Percentiles rank a stretch among this genome's conserved stretches.
These are phyloP conservation scores for Rhododendron simsii DNA, from an alignment of 148 eudicot species.

Conservation along the genomic window DNA sequence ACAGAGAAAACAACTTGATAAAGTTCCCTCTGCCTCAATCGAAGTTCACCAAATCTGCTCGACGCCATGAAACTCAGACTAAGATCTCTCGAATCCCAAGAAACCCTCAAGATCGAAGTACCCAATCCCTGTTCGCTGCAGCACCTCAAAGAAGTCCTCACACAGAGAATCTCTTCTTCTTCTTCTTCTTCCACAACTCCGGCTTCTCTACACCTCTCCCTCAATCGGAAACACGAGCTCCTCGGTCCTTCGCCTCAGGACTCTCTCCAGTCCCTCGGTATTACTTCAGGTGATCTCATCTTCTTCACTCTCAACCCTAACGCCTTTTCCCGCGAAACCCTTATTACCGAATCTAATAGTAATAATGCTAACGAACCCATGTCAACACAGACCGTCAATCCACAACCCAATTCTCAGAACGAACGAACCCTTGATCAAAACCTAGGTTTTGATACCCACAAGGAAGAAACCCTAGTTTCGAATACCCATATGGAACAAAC, in stretches of 20 bases:
- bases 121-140: constrained; percentile 11
- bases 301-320: constrained; percentile 38
- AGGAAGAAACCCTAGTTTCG: background rate
- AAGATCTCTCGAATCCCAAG: constrained; percentile 55
- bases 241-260: constrained; percentile 13
- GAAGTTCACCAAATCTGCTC: background rate
- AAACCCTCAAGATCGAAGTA: constrained; percentile 55
- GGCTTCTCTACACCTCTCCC: constrained; percentile 48
- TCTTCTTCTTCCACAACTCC: constrained; percentile 29
- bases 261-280: constrained; percentile 45
- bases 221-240: constrained; percentile 73
- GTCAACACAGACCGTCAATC: background rate
- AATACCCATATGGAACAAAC: background rate
- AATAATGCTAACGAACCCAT: background rate
- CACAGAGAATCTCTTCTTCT: constrained; percentile 26
- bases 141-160: constrained; percentile 40
- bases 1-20: background rate
- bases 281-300: constrained; percentile 76
- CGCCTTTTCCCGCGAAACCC: background rate
- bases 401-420: background rate
- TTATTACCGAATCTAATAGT: background rate
- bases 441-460: background rate
- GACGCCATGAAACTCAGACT: constrained; percentile 58
- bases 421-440: background rate
- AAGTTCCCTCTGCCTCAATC: background rate